Percentiles rank a stretch among this genome's conserved stretches.
Evolutionary conservation across 108 stramenopile species (phyloP).

Genomic region (Skeletonema tropicum): DNA sequence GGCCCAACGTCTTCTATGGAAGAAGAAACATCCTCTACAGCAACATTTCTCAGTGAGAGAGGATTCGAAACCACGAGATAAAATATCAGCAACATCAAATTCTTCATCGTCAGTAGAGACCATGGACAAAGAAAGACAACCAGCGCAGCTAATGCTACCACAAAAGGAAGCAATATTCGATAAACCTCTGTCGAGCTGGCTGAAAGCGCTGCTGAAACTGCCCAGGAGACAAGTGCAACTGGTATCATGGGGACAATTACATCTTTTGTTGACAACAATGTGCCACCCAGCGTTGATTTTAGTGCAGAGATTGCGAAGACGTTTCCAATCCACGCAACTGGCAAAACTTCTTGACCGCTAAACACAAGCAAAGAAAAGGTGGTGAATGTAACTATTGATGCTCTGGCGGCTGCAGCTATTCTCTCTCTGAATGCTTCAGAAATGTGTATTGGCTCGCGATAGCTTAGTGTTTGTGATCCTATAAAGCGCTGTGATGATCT

Average conservation of each 20-base stretch:
- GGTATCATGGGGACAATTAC: conserved; percentile 26
- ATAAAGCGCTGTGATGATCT: no score
- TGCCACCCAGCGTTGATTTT: conserved; percentile 30
- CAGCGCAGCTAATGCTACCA: conserved; percentile 2
- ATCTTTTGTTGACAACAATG: conserved; percentile 24
- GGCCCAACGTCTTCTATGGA: conserved; percentile 9
- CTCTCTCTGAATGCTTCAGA: conserved; percentile 15
- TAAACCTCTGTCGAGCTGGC: conserved; percentile 8
- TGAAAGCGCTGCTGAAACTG: conserved; percentile 16
- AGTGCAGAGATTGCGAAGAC: conserved; percentile 37
- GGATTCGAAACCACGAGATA: conserved; percentile 30
- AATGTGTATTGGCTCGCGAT: conserved; percentile 14
- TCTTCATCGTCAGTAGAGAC: conserved; percentile 24
- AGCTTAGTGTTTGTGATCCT: background rate
- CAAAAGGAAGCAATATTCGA: conserved; percentile 30
- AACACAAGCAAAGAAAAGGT: conserved; percentile 12
- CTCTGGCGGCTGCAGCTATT: conserved; percentile 3
- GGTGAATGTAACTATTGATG: conserved; percentile 7
- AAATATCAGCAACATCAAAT: conserved; percentile 30
- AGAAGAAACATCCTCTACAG: background rate
- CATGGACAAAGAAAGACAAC: conserved; percentile 27
- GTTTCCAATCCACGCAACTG: conserved; percentile 47
- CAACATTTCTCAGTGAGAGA: conserved; percentile 17
- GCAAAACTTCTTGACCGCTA: conserved; percentile 11
- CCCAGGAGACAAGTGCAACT: conserved; percentile 29